A percentile compares a stretch with the other conserved stretches of the same genome.
Conservation (phyloP, 2,329 filamentous ascomycete species). For the Calonectria fujianensis region DNA sequence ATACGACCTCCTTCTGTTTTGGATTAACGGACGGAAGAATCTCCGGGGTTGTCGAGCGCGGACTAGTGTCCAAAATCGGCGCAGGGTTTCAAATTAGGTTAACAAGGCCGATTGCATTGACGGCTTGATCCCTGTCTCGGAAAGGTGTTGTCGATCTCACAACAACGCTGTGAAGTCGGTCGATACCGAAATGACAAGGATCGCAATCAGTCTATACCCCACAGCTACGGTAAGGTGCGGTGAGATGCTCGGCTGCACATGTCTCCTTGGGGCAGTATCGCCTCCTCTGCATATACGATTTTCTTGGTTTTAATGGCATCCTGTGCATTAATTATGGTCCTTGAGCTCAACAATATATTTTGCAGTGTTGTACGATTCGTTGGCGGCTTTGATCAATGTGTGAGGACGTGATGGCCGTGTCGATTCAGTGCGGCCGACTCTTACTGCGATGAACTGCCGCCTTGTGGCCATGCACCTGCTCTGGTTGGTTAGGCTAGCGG, state of each 20-base stretch:
- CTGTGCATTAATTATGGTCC: not conserved
- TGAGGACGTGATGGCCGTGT: not conserved
- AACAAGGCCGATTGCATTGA: constrained; percentile 27
- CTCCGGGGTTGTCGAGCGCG: constrained; percentile 19
- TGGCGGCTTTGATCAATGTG: not conserved
- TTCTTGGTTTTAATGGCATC: not conserved
- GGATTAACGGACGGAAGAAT: constrained; percentile 15
- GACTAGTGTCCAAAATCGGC: constrained; percentile 17
- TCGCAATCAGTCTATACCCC: constrained; percentile 23
- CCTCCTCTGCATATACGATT: constrained; percentile 21
- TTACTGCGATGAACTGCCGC: not conserved
- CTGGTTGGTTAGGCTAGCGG: constrained; percentile 14
- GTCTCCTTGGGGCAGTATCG: constrained; percentile 28
- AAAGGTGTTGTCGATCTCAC: constrained; percentile 25
- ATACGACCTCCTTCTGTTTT: constrained; percentile 35
- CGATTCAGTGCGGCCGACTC: not conserved
- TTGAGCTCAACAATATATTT: not conserved
- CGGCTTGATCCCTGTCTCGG: constrained; percentile 26
- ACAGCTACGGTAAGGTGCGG: constrained; percentile 25
- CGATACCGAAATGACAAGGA: constrained; percentile 29
- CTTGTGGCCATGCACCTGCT: constrained; percentile 12
- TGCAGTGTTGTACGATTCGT: not conserved
- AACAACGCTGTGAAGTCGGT: not conserved
- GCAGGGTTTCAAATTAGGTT: constrained; percentile 28
- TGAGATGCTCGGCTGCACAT: constrained; percentile 12